Conservation (phyloP, 495 filamentous ascomycete genomes). For the Pyrenula massariospora region DNA sequence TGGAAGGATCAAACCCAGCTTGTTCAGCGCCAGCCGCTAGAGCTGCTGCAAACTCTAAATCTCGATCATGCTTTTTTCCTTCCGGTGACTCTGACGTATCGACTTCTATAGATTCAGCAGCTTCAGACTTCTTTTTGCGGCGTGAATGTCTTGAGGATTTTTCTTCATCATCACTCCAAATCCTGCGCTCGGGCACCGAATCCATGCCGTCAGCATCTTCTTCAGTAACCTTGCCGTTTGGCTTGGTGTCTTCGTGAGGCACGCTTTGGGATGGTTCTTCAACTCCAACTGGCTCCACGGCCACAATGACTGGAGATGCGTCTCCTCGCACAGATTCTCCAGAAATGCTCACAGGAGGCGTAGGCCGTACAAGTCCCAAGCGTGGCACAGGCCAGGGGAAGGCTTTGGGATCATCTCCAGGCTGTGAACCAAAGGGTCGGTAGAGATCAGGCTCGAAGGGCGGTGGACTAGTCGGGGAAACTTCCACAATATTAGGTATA, state of each 20-base stretch:
- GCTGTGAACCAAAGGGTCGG: not conserved
- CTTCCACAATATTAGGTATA: slow-evolving; percentile 23
- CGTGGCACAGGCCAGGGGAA: slow-evolving; percentile 38
- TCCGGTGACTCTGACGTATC: not conserved
- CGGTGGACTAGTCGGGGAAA: slow-evolving; percentile 13
- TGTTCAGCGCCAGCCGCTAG: slow-evolving; percentile 58
- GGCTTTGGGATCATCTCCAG: slow-evolving; percentile 11
- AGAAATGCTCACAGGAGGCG: slow-evolving; percentile 30
- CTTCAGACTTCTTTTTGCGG: not conserved
- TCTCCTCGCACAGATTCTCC: slow-evolving; percentile 26
- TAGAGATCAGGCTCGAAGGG: not conserved
- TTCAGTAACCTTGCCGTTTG: not conserved
- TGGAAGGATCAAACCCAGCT: slow-evolving; percentile 58
- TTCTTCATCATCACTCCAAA: slow-evolving; percentile 17
- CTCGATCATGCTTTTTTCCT: slow-evolving; percentile 24
- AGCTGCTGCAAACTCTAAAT: slow-evolving; percentile 57
- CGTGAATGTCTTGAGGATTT: not conserved
- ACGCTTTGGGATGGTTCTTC: slow-evolving; percentile 43
- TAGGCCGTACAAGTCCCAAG: slow-evolving; percentile 37
- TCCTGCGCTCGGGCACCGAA: slow-evolving; percentile 44
- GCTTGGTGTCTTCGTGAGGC: slow-evolving; percentile 19
- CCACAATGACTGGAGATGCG: slow-evolving; percentile 17
- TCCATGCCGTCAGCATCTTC: not conserved
- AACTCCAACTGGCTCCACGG: slow-evolving; percentile 9
- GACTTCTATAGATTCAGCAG: slow-evolving; percentile 10